Evolutionary conservation across 805 yeast species (phyloP).

Genomic region (Pichia paraexigua): DNA sequence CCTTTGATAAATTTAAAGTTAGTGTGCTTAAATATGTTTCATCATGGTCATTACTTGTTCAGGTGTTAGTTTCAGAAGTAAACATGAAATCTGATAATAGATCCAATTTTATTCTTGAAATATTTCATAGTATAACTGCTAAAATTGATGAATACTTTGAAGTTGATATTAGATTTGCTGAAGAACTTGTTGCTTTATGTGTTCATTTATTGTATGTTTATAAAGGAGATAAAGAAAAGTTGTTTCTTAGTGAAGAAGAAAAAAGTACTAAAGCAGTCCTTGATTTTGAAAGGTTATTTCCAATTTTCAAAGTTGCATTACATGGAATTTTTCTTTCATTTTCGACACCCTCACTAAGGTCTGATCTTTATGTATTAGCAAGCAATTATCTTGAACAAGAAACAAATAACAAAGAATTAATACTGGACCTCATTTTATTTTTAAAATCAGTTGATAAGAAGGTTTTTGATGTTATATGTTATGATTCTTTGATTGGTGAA

Average conservation of each 20-base stretch:
- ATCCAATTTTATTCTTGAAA: slow-evolving; percentile 61
- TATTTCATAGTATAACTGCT: slow-evolving; percentile 69
- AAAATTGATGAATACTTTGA: slow-evolving; percentile 70
- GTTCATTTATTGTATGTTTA: slow-evolving; percentile 62
- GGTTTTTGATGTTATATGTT: slow-evolving; percentile 56
- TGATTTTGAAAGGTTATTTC: slow-evolving; percentile 48
- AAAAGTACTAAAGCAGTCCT: slow-evolving; percentile 27
- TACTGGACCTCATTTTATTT: slow-evolving; percentile 43
- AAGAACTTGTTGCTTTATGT: slow-evolving; percentile 68
- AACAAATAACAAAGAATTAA: slow-evolving; percentile 32
- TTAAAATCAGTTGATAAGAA: slow-evolving; percentile 52
- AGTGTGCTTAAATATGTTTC: slow-evolving; percentile 58
- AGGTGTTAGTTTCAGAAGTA: slow-evolving; percentile 55
- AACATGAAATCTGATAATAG: slow-evolving; percentile 37
- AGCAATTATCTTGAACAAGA: slow-evolving; percentile 55
- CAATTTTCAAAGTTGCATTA: slow-evolving; percentile 66
- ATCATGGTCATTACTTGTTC: slow-evolving; percentile 78
- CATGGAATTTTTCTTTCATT: slow-evolving; percentile 65
- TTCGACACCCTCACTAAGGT: slow-evolving; percentile 58
- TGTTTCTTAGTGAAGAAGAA: slow-evolving; percentile 22
- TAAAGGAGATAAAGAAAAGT: slow-evolving; percentile 33
- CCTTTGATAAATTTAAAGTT: slow-evolving; percentile 39
- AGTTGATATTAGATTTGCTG: slow-evolving; percentile 56
- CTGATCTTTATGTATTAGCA: slow-evolving; percentile 71
- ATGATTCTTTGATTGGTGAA: slow-evolving; percentile 74